Evolutionary conservation across 164 flowering plant species (phyloP).

Genomic region (Macadamia tetraphylla): DNA sequence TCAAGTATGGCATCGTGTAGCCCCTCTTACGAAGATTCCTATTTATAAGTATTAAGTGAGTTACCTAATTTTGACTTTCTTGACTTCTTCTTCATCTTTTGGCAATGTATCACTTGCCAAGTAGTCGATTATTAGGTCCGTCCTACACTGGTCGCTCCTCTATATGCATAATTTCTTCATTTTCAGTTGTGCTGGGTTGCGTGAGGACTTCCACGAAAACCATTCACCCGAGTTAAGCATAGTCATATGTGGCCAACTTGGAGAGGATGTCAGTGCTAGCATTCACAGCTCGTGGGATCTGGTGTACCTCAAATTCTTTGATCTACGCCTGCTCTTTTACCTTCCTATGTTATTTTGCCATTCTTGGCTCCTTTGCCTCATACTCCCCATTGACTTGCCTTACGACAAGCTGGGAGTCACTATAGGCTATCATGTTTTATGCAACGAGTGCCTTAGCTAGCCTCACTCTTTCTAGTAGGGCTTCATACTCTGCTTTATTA

Average conservation of each 20-base stretch:
- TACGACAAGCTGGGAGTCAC: background rate
- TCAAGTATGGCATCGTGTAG: background rate
- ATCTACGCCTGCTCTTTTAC: background rate
- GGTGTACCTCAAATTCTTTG: too few relatives aligned
- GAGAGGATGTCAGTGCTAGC: background rate
- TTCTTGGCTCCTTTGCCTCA: background rate
- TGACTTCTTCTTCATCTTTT: background rate
- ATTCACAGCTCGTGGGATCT: too few relatives aligned
- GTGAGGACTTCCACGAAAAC: background rate
- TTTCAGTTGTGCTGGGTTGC: too few relatives aligned
- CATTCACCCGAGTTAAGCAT: background rate
- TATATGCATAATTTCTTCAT: too few relatives aligned
- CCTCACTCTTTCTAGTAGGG: background rate
- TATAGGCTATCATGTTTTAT: background rate
- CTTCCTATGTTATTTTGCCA: background rate
- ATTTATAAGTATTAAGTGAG: background rate
- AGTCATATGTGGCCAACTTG: background rate
- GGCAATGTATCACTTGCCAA: background rate
- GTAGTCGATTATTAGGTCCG: background rate
- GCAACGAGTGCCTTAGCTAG: background rate
- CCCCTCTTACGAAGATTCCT: background rate
- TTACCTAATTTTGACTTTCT: background rate
- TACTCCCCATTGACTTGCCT: background rate
- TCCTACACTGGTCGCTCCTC: too few relatives aligned
- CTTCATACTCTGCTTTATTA: background rate